Base-by-base conservation (phyloP, 768 basidiomycete species). In the Tremella mesenterica region DNA sequence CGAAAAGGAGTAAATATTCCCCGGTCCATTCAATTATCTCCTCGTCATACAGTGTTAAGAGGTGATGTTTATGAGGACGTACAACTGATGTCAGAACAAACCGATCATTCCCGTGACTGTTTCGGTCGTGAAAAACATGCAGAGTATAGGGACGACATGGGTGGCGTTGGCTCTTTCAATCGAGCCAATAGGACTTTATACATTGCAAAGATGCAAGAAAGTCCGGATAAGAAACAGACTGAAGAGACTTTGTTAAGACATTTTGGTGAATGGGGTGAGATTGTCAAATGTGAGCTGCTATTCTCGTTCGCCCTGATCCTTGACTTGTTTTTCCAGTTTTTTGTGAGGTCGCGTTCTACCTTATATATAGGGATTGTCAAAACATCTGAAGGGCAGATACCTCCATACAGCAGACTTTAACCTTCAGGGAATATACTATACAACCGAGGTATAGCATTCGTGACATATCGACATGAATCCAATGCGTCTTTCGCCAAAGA, bases 61-160 rank as follows among this genome's bases (percentile, higher is more conserved):
- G n/a, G n/a, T n/a, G n/a, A n/a, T n/a, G n/a, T n/a, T n/a, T n/a
- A n/a, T 23, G 38, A 16, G 4, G 38, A 16, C 4, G 5, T 23
- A 41, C 12, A 41, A 23, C 38, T 41, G 38, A 41, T 14, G 6
- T 16, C 38, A 41, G 38, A 80, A 9, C 76, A 93, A 10, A 88
- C 92, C 0, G 93, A 97, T 75, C 84, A 83, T 39, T 88, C 91
- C 6, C 88, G 93, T 71, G 95, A 99, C 73, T 93, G 90, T 70
- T 99, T 99, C 70, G 90, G 88, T 0, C 79, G 95, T 43, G 91
- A 95, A 77, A 96, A 96, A 75, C 95, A 96, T 73, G 77, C 91
- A 0, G 91, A 95, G 74, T 99, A 99, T 74, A 78, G 93, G 56
- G 95, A 99, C 71, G 95, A 99, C 71, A 97, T 99, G 95, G 95